Evolutionary conservation across 2,329 filamentous ascomycete genomes (phyloP), one percentile per base, ranked within the genome.

Genomic region (Aspergillus glaucus): DNA sequence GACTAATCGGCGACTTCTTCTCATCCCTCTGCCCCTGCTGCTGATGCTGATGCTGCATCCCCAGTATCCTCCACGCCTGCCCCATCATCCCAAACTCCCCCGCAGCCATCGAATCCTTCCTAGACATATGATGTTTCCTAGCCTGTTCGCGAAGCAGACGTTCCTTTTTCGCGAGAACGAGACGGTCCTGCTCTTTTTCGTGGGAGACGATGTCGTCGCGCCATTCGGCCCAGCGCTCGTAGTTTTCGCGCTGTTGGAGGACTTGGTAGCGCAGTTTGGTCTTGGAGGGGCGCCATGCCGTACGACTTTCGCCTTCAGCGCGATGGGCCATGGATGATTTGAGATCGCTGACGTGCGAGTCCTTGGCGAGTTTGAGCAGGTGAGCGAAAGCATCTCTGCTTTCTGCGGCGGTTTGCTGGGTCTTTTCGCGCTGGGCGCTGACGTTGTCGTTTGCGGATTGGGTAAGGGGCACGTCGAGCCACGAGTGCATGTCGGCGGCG

Each of bases 221-320:
- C 70, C 70, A 72, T 57, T 72, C 68, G 14, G 66, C 61, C 71
- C 73, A 74, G 48, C 69, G 69, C 52, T 74, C 71, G 52, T 72
- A 72, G 43, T 73, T 64, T 51, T 75, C 72, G 30, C 72, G 69
- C 46, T 73, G 71, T 36, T 67, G 66, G 6, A 74, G 66, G 4
- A 71, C 63, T 49, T 70, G 69, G 54, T 74, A 75, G 8, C 67
- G 62, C 15, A 70, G 65, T 24, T 70, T 72, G 17, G 69, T 65
- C 45, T 72, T 72, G 3, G 66, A 57, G 6, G 72, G 68, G 19
- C 71, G 67, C 71, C 72, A 73, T 19, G 62, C 56, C 10, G 60
- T 56, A 43, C 66, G 67, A 47, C 57, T 65, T 30, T 47, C 22
- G 19, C 17, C 9, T 40, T 12, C 15, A 10, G 17, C 37, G 37